Percentiles rank a stretch among this genome's conserved stretches.
Conservation (phyloP, 2,329 filamentous ascomycete species). For the Rhexocercosporidium sp. region DNA sequence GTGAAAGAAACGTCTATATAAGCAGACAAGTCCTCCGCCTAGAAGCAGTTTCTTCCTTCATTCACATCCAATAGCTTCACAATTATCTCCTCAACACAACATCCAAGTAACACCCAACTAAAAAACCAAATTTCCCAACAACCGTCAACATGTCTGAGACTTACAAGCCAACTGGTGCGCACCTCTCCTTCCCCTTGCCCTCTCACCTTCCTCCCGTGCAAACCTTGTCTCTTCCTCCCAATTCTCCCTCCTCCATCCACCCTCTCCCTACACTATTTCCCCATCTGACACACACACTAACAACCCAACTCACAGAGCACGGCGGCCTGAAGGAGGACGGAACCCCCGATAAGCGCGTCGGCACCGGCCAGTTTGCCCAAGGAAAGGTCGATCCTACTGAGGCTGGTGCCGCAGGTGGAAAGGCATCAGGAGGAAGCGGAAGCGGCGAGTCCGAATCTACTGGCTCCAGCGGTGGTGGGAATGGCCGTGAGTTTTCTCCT, state of each 20-base stretch:
- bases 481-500: constrained; percentile 9
- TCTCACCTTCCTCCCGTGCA: background rate
- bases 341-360: constrained; percentile 48
- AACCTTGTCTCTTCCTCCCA: background rate
- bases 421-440: constrained; percentile 24
- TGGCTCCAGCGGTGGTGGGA: background rate
- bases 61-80: background rate
- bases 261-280: no score
- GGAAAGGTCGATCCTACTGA: constrained; percentile 49
- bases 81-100: background rate
- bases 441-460: constrained; percentile 8
- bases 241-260: background rate
- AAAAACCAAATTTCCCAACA: background rate
- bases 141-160: background rate
- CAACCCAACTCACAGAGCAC: constrained; percentile 42
- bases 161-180: background rate
- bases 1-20: background rate
- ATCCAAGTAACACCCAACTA: background rate
- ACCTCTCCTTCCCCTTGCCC: background rate
- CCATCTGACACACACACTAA: background rate
- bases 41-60: background rate
- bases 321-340: constrained; percentile 50
- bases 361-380: constrained; percentile 48
- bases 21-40: background rate
- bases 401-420: constrained; percentile 47